Base-by-base conservation (phyloP, 257 asterid genomes). In the Nicotiana noctiflora region DNA sequence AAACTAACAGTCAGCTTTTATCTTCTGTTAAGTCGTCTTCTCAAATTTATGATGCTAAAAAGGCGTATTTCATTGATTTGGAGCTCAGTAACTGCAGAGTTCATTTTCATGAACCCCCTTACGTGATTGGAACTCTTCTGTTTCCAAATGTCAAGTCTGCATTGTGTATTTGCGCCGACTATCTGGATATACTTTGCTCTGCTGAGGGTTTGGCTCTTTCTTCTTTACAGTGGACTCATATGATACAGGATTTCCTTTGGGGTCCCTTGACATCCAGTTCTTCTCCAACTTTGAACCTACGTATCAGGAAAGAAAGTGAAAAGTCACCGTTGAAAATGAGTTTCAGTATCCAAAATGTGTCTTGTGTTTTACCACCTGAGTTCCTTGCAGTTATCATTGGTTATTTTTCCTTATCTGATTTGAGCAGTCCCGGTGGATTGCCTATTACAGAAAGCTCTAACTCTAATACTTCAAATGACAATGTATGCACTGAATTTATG, bases 61-160 rank as follows among this genome's bases (percentile, higher is more conserved):
- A 84, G 79, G 44, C 81, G 34, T 82, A 81, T 83, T 80, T 82
- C 78, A 81, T 87, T 81, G 91, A 86, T 83, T 79, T 90, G 89
- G 91, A 81, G 81, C 86, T 92, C 75, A 79, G 86, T 86, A 81
- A 82, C 78, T 37, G 84, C 77, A 87, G 85, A 80, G 82, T 93
- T 81, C 96, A 95, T 88, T 90, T 95, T 86, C 99, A 93, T 83
- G 98, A 95, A 83, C 86, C 97, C 60, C 87, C 97, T 8, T 86
- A 94, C 87, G 88, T 87, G 83, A 34, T 95, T 74, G 97, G 92
- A 70, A 90, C 90, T 64, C 72, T 95, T 82, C 85, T 85, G 83
- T 83, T 92, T 72, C 92, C 94, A 67, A 81, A 79, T 53, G 90
- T 89, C 88, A 85, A 86, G 85, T 88, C 92, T 63, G 65, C 75